Percentiles rank a stretch among this genome's conserved stretches.
phyloP scores from a whole-genome alignment of 345 rosid species.

The Iberis pinnata region DNA sequence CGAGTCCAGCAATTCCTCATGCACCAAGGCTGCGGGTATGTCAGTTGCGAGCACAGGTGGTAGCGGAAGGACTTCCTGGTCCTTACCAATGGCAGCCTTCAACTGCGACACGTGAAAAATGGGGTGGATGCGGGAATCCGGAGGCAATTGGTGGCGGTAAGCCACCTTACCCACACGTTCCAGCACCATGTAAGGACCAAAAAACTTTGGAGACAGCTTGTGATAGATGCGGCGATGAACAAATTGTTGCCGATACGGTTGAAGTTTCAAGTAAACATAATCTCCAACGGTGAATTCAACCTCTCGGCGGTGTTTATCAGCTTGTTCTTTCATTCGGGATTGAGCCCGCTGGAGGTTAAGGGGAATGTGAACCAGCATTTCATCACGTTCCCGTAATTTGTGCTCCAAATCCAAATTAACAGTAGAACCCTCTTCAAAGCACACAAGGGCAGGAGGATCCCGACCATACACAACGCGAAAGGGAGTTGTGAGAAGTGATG shows the following conservation, averaged over 20 bases:
- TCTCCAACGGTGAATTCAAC: neutral
- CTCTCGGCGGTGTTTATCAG: neutral
- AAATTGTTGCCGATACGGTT: neutral
- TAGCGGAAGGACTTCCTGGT: too few species aligned
- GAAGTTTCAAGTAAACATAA: neutral
- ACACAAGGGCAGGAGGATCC: accelerated
- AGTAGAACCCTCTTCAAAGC: neutral
- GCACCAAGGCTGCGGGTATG: too few species aligned
- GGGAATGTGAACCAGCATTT: neutral
- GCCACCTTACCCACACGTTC: neutral
- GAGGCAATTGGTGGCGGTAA: neutral
- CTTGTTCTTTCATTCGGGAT: neutral
- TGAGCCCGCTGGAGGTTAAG: too few species aligned
- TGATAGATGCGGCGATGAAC: neutral
- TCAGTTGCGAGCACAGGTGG: too few species aligned
- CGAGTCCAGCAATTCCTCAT: too few species aligned
- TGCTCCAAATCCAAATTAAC: neutral
- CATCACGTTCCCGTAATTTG: neutral
- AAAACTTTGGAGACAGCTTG: neutral
- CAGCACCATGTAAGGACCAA: neutral
- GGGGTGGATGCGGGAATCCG: neutral
- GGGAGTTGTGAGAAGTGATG: neutral
- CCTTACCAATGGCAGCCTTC: too few species aligned
- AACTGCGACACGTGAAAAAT: neutral
- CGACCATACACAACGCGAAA: neutral